Evolutionary conservation across 164 flowering plant genomes (phyloP).

Genomic region (Buxus sempervirens): DNA sequence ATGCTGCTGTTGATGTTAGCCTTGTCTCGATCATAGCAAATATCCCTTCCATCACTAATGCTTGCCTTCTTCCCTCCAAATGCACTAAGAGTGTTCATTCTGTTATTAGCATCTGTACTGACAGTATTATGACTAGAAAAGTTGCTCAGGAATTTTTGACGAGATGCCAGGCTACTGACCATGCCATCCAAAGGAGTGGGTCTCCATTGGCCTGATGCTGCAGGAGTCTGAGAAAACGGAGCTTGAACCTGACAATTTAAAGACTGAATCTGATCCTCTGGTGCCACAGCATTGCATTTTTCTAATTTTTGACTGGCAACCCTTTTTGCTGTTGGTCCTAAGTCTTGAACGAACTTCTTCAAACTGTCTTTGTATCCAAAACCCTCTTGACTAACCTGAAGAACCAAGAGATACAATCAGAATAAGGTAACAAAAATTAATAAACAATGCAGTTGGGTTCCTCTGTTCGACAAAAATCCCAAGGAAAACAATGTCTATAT

Average conservation of each 20-base stretch:
- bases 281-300: constrained; percentile 1
- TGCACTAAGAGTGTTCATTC: constrained; percentile 1
- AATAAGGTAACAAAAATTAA: neutral
- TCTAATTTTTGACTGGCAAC: constrained; percentile 45
- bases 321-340: constrained; percentile 61
- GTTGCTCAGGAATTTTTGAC: constrained; percentile 4
- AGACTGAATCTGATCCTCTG: constrained; percentile 9
- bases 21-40: too few relatives aligned
- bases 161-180: neutral
- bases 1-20: too few relatives aligned
- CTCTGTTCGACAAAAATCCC: too few relatives aligned
- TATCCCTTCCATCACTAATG: too few relatives aligned
- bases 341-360: constrained; percentile 42
- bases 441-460: too few relatives aligned
- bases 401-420: constrained; percentile 3
- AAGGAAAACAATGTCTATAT: too few relatives aligned
- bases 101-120: neutral
- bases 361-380: constrained; percentile 50
- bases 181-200: neutral
- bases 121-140: constrained; percentile 3
- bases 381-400: constrained; percentile 39
- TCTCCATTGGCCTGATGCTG: constrained; percentile 12
- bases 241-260: too few relatives aligned
- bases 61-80: neutral
- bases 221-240: constrained; percentile 1